Base-by-base conservation (phyloP, 768 basidiomycete species). In the Podaxis sp. region DNA sequence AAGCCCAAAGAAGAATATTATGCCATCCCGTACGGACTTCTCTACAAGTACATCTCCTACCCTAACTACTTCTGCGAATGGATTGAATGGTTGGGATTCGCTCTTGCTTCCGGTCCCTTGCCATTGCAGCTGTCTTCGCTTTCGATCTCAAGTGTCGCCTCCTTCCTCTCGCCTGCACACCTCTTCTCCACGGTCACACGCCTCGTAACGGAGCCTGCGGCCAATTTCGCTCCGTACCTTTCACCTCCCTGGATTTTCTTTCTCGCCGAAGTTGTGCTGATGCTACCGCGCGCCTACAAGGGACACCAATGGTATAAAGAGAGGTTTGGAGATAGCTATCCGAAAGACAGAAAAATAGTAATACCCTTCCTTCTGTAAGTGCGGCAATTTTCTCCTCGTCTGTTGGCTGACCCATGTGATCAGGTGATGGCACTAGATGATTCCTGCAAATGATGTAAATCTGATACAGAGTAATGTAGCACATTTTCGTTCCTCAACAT, bases 41-140 rank as follows among this genome's bases (percentile, higher is more conserved):
- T 96, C 16, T 97, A 90, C 78, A 67, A 71, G 46, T 87, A 83
- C 68, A 77, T 98, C 66, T 93, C 93, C 5, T 96, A 88, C 75
- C 96, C 96, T 9, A 94, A 97, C 72, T 98, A 98, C 75, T 75
- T 93, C 18, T 93, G 89, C 73, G 96, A 98, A 70, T 98, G 96
- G 96, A 61, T 89, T 58, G 96, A 98, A 73, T 98, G 95, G 95
- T 65, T 85, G 9, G 93, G 91, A 6, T 98, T 89, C 71, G 89
- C 92, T 1, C 70, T 97, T 40, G 90, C 91, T 5, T 83, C 91
- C 3, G 75, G 83, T 4, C 84, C 87, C 0, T 6, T 79, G 0
- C 83, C 80, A 18, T 64, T 74, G 42, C 47, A 61, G 3, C 47
- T 68, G 16, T 55, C 67, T n/a, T 61, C 65, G 53, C 40, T 71